Evolutionary conservation across 2,329 filamentous ascomycete species (phyloP), one percentile per base, ranked within the genome.

Genomic region (Colletotrichum gloeosporioides): DNA sequence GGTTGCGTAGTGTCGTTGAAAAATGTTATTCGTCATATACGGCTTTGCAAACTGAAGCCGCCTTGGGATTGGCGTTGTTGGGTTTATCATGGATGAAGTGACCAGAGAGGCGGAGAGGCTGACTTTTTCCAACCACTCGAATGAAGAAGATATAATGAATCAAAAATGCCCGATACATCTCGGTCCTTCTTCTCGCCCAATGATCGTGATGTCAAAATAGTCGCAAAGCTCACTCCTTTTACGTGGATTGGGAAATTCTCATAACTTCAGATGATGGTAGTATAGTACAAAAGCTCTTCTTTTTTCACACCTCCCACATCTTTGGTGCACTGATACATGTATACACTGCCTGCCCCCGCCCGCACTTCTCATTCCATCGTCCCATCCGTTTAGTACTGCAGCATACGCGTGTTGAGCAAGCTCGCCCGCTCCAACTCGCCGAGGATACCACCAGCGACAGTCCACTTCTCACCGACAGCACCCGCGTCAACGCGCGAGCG

Each of bases 401-500:
- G 31, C 81, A 88, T 80, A 79, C 85, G 86, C 86, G 90, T 83
- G 57, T 84, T 89, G 83, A 88, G 84, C 80, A 92, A 81, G 57
- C 88, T 82, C 6, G 91, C 90, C 81, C 93, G 92, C 87, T 98
- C 95, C 87, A 98, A 90, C 89, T 98, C 95, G 9, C 95, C 96
- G 62, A 98, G 89, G 68, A 96, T 91, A 18, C 96, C 96, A 27
- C 95, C 95, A 65, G 93, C 92, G 79, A 98, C 83, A 65, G 92
- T 93, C 96, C 96, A 98, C 87, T 95, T 95, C 89, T 98, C 94
- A 27, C 90, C 89, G 44, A 98, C 93, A 77, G 90, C 89, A 78
- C 87, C 88, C 82, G 96, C 93, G 80, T 95, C 93, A 66, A 98
- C 89, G 62, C 88, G 89, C 77, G 91, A 88, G 78, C 94, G 91